Percentiles rank a stretch among this genome's conserved stretches.
phyloP scores from a whole-genome alignment of 148 eudicot genomes.

The Spergularia marina region DNA sequence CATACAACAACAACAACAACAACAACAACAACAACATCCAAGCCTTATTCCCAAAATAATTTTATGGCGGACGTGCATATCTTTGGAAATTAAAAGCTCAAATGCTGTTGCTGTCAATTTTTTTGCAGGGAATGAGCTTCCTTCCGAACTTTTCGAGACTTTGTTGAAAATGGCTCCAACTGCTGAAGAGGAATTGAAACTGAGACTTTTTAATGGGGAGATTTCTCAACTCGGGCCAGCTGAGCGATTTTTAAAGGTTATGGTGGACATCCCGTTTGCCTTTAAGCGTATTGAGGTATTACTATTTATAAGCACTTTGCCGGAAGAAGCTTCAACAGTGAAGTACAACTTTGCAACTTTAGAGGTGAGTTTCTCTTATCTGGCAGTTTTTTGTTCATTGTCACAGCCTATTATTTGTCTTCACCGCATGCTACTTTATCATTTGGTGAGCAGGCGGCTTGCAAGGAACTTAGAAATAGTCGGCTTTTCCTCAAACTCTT shows the following conservation, averaged over 20 bases:
- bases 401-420: slow-evolving; percentile 1
- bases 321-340: slow-evolving; percentile 53
- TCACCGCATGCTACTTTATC: slow-evolving; percentile 1
- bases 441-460: slow-evolving; percentile 53
- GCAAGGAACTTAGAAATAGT: slow-evolving; percentile 58
- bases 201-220: slow-evolving; percentile 56
- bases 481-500: slow-evolving; percentile 76
- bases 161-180: slow-evolving; percentile 82
- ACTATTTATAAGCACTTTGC: slow-evolving; percentile 60
- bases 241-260: slow-evolving; percentile 68
- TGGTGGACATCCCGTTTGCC: slow-evolving; percentile 72
- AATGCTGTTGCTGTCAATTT: slow-evolving; percentile 2
- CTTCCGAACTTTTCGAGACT: slow-evolving; percentile 67
- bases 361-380: slow-evolving; percentile 40
- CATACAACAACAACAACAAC: too few species aligned
- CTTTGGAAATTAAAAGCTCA: not conserved
- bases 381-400: not conserved
- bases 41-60: too few species aligned
- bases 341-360: slow-evolving; percentile 58
- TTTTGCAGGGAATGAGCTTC: slow-evolving; percentile 52
- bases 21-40: too few species aligned
- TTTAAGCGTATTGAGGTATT: slow-evolving; percentile 61
- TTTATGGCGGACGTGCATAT: not conserved
- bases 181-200: slow-evolving; percentile 65
- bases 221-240: slow-evolving; percentile 72